Evolutionary conservation across 169 alveolate species (phyloP).

Genomic region (Cryptosporidium felis): DNA sequence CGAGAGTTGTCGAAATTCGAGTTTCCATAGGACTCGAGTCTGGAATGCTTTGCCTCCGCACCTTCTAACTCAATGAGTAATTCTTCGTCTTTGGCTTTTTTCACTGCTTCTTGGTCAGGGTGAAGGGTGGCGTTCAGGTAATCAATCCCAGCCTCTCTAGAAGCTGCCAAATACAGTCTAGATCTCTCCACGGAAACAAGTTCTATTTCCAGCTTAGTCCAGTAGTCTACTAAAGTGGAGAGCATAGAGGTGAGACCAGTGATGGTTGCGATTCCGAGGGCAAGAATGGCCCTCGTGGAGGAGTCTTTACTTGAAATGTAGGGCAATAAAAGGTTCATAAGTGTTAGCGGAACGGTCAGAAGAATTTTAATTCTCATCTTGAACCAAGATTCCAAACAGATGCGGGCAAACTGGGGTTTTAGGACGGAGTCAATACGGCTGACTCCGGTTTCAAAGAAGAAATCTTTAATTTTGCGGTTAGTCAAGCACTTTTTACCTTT

Average conservation of each 20-base stretch:
- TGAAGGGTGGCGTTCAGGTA: too few relatives aligned
- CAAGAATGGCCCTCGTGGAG: constrained; percentile 19
- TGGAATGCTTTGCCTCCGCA: constrained; percentile 23
- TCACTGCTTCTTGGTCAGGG: too few relatives aligned
- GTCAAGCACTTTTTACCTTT: constrained; percentile 38
- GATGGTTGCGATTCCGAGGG: constrained; percentile 41
- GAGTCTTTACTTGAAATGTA: constrained; percentile 11
- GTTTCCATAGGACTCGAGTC: constrained; percentile 13
- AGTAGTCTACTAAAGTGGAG: constrained; percentile 19
- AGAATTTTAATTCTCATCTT: constrained; percentile 54
- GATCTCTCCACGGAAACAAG: constrained; percentile 65
- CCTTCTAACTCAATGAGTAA: neutral
- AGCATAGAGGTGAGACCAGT: constrained; percentile 12
- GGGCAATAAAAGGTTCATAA: constrained; percentile 4
- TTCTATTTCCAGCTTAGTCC: constrained; percentile 60
- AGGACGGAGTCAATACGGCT: constrained; percentile 3
- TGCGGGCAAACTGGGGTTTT: constrained; percentile 35
- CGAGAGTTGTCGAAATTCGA: constrained; percentile 20
- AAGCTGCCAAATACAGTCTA: constrained; percentile 20
- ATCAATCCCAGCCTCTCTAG: constrained; percentile 52
- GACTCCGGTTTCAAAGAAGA: constrained; percentile 9
- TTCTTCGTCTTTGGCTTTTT: neutral
- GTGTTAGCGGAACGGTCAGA: constrained; percentile 8
- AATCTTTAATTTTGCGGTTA: neutral
- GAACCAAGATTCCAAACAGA: constrained; percentile 47